These are phyloP conservation scores for Curvularia lunata DNA, from an alignment of 2,329 filamentous ascomycete genomes.

Conservation along the genomic window DNA sequence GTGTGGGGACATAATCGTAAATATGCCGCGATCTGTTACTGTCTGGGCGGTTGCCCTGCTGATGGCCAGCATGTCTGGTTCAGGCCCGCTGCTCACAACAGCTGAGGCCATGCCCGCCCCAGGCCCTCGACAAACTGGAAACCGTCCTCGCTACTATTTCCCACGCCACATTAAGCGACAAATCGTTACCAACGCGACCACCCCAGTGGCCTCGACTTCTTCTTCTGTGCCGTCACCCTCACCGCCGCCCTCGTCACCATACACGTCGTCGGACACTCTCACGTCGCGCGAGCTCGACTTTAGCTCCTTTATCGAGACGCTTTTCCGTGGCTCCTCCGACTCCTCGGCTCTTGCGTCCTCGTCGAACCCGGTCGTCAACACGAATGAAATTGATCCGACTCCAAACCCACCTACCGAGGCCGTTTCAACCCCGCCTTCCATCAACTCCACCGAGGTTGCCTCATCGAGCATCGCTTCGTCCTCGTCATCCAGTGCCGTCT, in stretches of 20 bases:
- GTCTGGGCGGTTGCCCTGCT: conserved; percentile 56
- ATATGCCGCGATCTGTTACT: conserved; percentile 54
- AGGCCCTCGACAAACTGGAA: conserved; percentile 43
- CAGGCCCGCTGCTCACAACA: conserved; percentile 53
- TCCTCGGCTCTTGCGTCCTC: conserved; percentile 17
- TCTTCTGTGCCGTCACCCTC: conserved; percentile 28
- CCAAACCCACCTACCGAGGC: conserved; percentile 19
- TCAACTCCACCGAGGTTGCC: not conserved
- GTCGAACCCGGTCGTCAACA: conserved; percentile 15
- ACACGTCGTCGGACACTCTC: conserved; percentile 25
- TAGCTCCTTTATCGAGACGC: conserved; percentile 36
- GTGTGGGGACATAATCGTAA: conserved; percentile 40
- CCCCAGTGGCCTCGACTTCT: conserved; percentile 33
- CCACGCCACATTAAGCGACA: conserved; percentile 56
- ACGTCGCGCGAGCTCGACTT: conserved; percentile 33
- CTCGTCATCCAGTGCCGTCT: not conserved
- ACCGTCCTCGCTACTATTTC: conserved; percentile 55
- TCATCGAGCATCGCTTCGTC: not conserved
- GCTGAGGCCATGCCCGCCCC: conserved; percentile 58
- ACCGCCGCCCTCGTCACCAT: conserved; percentile 2
- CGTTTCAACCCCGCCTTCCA: conserved; percentile 7
- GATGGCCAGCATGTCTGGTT: conserved; percentile 54
- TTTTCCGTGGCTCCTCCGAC: conserved; percentile 29
- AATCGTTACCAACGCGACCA: conserved; percentile 46
- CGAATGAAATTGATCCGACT: conserved; percentile 20